Evolutionary conservation across 257 asterid species (phyloP), one percentile per base, ranked within the genome.

Genomic region (Penstemon davidsonii): DNA sequence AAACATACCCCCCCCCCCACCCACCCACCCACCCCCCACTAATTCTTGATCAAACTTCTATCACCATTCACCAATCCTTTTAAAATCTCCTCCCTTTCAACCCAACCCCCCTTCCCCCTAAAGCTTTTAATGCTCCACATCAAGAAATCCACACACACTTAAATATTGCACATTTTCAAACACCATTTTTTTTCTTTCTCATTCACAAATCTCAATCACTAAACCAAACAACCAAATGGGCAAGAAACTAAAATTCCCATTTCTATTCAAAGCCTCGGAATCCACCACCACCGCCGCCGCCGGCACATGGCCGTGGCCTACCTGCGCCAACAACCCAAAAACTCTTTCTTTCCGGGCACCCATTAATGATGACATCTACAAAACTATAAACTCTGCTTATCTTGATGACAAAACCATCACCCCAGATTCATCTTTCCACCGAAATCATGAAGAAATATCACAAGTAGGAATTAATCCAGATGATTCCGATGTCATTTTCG

Each of bases 311-410:
- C 78, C 79, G 65, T 86, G 88, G 78, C 81, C 80, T 1, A 69
- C 73, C 71, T 75, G 86, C 68, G 81, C 59, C 13, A 73, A 47
- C 77, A 74, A 12, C 66, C 85, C 83, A 1, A 77, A 75, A 49
- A 84, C 94, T 47, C 87, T 75, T 47, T 84, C 93, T 39, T 84
- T 84, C 80, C 77, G 88, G 4, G 64, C 70, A 7, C 47, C 25
- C 50, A 7, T 61, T 62, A 42, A 63, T 12, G 44, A 59, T 36
- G 68, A 19, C 42, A 72, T 80, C 43, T 72, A 62, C 78, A 78
- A 71, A 37, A 80, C 83, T 0, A 58, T 75, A 47, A 75, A 80
- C 78, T 70, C 84, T 3, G 80, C 81, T 37, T 79, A 52, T 33
- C 69, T 64, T 55, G 76, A 72, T 45, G 71, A 70, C 36, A 59